These are phyloP conservation scores for Euphorbia corollata DNA, from an alignment of 441 rosid genomes.

Conservation along the genomic window DNA sequence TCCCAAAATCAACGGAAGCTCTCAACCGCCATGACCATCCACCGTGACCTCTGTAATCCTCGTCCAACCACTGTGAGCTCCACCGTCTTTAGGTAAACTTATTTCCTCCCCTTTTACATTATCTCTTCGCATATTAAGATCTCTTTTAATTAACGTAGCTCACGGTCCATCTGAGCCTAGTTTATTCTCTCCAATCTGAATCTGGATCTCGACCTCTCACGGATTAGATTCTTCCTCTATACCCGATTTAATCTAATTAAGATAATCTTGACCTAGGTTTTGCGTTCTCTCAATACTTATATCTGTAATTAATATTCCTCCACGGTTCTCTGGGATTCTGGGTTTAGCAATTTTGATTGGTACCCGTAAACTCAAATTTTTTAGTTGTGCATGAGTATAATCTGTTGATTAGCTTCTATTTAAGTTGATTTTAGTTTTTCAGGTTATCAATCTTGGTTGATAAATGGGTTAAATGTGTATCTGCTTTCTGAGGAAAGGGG, in stretches of 20 bases:
- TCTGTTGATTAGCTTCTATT: conserved; percentile 14
- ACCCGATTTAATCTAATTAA: too few species aligned
- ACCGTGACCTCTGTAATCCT: too few species aligned
- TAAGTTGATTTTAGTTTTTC: conserved; percentile 25
- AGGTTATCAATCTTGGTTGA: conserved; percentile 71
- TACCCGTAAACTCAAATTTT: conserved; percentile 21
- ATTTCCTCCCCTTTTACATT: too few species aligned
- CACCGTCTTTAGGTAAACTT: too few species aligned
- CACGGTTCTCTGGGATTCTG: conserved; percentile 62
- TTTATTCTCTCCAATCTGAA: conserved; percentile 44
- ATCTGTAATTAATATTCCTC: conserved; percentile 49
- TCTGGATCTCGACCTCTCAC: conserved; percentile 55
- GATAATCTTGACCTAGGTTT: too few species aligned
- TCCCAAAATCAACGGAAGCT: too few species aligned
- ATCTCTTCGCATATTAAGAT: too few species aligned
- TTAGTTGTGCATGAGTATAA: conserved; percentile 13
- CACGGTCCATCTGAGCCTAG: too few species aligned
- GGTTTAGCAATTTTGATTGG: conserved; percentile 62
- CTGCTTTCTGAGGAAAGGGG: conserved; percentile 72
- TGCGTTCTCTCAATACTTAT: conserved; percentile 63
- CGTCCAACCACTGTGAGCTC: too few species aligned
- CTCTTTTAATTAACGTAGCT: too few species aligned
- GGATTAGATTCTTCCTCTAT: conserved; percentile 85
- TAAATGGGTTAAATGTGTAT: conserved; percentile 55
- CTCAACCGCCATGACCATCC: too few species aligned